Evolutionary conservation across 306 rosid species (phyloP), one percentile per base, ranked within the genome.

Genomic region (Gleditsia sinensis): DNA sequence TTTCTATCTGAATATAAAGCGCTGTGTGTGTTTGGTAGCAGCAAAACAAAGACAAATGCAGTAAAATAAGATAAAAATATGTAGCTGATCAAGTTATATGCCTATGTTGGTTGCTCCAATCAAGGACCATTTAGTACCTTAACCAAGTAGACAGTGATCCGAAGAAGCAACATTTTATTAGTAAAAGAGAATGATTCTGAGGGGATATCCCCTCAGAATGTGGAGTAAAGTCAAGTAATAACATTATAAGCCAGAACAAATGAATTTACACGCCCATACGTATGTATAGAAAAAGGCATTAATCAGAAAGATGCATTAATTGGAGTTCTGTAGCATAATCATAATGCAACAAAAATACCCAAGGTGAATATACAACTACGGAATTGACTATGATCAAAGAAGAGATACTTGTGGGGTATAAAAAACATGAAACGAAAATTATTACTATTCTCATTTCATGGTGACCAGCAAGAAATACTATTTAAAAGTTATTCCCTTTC

Each of bases 301-400:
- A 64, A 54, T 54, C 25, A 72, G 72, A 78, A 83, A 72, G 78
- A 78, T 53, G 80, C 82, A 84, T 69, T 77, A 73, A 82, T 71
- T 17, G 69, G 34, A 72, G 77, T 80, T 66, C 88, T 79, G 77
- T 56, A n/a, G n/a, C n/a, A n/a, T n/a, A n/a, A n/a, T n/a, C 85
- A 78, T 65, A 57, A 76, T 67, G 71, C 72, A 78, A 73, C 88
- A 80, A 89, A 84, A 82, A 78, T 71, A 84, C 60, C 78, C 61
- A 78, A 75, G 32, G 78, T 37, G 57, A 81, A 73, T 69, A 84
- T 85, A 86, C 82, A 83, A 69, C 78, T 40, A 79, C 36, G 59
- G 72, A 85, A 61, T 58, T 32, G 77, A 75, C 82, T 70, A 48
- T 6, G 64, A 81, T 71, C 72, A 79, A 74, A 64, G 70, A 78